Percentiles rank a stretch among this genome's conserved stretches.
Conservation (phyloP, 768 basidiomycete genomes). For the Mrakia hoshinonis region DNA sequence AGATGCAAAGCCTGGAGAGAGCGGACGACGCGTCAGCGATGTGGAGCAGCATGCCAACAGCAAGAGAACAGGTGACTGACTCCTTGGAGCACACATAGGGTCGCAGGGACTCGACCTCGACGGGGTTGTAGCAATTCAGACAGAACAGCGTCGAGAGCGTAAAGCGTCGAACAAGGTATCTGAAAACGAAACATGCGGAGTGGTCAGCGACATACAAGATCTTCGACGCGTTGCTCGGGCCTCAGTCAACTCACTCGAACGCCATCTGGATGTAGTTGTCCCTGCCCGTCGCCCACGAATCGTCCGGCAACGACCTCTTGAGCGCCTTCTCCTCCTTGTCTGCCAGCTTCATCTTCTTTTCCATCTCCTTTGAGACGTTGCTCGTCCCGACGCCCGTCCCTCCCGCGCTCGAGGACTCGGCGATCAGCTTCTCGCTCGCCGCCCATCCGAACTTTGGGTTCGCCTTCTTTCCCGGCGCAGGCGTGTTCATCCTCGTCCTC, state of each 20-base stretch:
- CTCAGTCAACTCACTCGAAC: slow-evolving; percentile 38
- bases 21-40: background rate
- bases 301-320: no score
- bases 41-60: background rate
- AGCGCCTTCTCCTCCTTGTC: slow-evolving; percentile 5
- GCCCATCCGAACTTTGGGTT: slow-evolving; percentile 57
- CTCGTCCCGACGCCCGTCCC: slow-evolving; percentile 28
- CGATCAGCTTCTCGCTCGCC: slow-evolving; percentile 53
- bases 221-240: slow-evolving; percentile 32
- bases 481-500: slow-evolving; percentile 46
- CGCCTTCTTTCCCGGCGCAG: no score
- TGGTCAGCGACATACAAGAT: no score
- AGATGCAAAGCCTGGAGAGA: slow-evolving; percentile 49
- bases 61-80: background rate
- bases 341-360: slow-evolving; percentile 38
- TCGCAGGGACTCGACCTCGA: slow-evolving; percentile 54
- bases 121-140: slow-evolving; percentile 60
- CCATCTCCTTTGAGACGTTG: slow-evolving; percentile 45
- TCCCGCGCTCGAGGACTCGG: slow-evolving; percentile 43
- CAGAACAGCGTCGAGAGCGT: slow-evolving; percentile 63
- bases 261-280: background rate
- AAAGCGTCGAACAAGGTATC: slow-evolving; percentile 55
- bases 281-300: background rate
- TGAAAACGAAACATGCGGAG: slow-evolving; percentile 42
- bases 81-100: slow-evolving; percentile 63